Conservation (phyloP, 1,139 yeast species). For the Zygosaccharomyces sapae region DNA sequence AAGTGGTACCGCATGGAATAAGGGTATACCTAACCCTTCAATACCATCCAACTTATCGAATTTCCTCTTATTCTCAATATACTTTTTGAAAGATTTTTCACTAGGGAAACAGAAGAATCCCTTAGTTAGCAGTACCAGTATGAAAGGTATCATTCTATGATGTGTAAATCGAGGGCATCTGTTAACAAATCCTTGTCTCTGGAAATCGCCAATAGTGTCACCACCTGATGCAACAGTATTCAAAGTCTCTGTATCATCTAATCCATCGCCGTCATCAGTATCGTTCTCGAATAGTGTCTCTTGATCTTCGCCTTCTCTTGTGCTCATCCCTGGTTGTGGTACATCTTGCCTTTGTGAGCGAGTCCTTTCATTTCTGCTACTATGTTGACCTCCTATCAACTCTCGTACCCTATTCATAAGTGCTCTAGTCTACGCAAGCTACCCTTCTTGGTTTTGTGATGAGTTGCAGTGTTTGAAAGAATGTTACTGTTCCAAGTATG, state of each 20-base stretch:
- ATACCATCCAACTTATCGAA: slow-evolving; percentile 21
- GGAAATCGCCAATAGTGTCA: slow-evolving; percentile 30
- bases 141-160: slow-evolving; percentile 33
- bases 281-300: slow-evolving; percentile 18
- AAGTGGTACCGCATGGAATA: slow-evolving; percentile 34
- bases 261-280: slow-evolving; percentile 9
- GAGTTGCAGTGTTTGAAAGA: slow-evolving; percentile 1
- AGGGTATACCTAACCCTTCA: slow-evolving; percentile 35
- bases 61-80: slow-evolving; percentile 29
- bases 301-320: slow-evolving; percentile 18
- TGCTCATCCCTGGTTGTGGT: neutral
- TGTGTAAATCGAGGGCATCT: slow-evolving; percentile 27
- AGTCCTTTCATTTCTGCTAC: slow-evolving; percentile 1
- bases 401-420: slow-evolving; percentile 20
- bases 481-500: neutral
- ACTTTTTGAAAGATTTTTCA: slow-evolving; percentile 30
- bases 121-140: slow-evolving; percentile 31
- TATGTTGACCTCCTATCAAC: slow-evolving; percentile 15
- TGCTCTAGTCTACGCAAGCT: neutral
- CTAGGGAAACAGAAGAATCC: slow-evolving; percentile 36
- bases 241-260: slow-evolving; percentile 19
- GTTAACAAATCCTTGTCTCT: slow-evolving; percentile 28
- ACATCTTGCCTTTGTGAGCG: neutral
- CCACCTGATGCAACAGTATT: slow-evolving; percentile 26
- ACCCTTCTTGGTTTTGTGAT: neutral